Conservation (phyloP, 441 rosid species). For the Rhodomyrtus psidioides region DNA sequence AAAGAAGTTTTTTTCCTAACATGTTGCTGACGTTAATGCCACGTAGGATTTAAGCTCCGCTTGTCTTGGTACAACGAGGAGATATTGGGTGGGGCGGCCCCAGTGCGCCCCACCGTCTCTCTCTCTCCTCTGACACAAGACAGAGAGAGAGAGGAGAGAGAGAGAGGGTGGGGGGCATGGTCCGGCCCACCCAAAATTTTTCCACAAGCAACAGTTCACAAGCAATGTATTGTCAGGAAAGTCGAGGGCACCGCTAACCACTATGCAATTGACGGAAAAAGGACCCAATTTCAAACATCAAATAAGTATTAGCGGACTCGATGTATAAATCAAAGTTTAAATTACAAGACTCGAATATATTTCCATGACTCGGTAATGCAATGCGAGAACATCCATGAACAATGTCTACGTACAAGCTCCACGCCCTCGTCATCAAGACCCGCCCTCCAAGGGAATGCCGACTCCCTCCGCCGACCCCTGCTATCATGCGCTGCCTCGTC, state of each 20-base stretch:
- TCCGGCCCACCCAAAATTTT: too few relatives aligned
- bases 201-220: too few relatives aligned
- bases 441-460: slow-evolving; percentile 10
- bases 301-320: neutral
- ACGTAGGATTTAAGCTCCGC: neutral
- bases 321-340: neutral
- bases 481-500: slow-evolving; percentile 14
- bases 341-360: too few relatives aligned
- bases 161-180: too few relatives aligned
- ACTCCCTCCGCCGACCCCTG: slow-evolving; percentile 21
- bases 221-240: neutral
- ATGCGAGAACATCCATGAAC: slow-evolving; percentile 9
- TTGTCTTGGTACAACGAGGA: too few relatives aligned
- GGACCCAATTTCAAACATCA: neutral
- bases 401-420: slow-evolving; percentile 26
- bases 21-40: neutral
- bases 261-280: neutral
- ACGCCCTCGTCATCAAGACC: slow-evolving; percentile 17
- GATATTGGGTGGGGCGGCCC: too few relatives aligned
- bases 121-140: too few relatives aligned
- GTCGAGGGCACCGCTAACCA: too few relatives aligned
- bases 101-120: too few relatives aligned
- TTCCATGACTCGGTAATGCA: too few relatives aligned
- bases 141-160: too few relatives aligned
- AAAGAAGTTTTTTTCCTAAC: too few relatives aligned